Conservation (phyloP, 176 grass and related monocot genomes). For the Musa acuminata region DNA sequence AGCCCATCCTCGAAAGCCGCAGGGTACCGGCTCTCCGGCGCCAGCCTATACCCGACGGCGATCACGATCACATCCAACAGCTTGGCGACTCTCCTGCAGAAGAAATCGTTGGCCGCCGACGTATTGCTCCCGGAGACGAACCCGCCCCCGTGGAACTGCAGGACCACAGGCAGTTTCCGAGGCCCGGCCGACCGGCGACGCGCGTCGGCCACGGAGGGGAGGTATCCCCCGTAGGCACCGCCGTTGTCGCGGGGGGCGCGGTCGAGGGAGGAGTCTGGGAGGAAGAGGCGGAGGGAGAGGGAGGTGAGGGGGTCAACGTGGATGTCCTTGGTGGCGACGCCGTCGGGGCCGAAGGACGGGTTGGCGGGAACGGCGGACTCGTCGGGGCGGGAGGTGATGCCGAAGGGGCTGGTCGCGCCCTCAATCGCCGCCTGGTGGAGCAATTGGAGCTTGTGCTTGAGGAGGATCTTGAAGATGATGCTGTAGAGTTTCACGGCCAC, state of each 20-base stretch:
- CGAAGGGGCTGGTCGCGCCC: conserved; percentile 18
- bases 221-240: conserved; percentile 48
- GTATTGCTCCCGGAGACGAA: conserved; percentile 51
- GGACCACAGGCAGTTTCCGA: conserved; percentile 49
- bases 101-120: conserved; percentile 66
- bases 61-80: conserved; percentile 70
- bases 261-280: conserved; percentile 28
- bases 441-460: conserved; percentile 47
- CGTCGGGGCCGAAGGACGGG: conserved; percentile 50
- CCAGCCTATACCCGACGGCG: conserved; percentile 63
- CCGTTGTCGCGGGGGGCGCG: background rate
- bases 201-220: conserved; percentile 26
- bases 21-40: conserved; percentile 66
- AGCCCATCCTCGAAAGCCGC: conserved; percentile 70
- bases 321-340: conserved; percentile 70
- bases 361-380: conserved; percentile 45
- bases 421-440: conserved; percentile 23
- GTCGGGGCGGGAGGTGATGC: conserved; percentile 51
- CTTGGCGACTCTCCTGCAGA: conserved; percentile 56
- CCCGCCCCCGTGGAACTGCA: conserved; percentile 76
- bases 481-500: conserved; percentile 65
- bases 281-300: conserved; percentile 58
- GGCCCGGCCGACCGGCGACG: conserved; percentile 13
- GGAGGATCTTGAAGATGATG: conserved; percentile 72
- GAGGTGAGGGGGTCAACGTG: conserved; percentile 63